Base-by-base conservation (phyloP, 2,329 filamentous ascomycete genomes). In the Aspergillus sergii region DNA sequence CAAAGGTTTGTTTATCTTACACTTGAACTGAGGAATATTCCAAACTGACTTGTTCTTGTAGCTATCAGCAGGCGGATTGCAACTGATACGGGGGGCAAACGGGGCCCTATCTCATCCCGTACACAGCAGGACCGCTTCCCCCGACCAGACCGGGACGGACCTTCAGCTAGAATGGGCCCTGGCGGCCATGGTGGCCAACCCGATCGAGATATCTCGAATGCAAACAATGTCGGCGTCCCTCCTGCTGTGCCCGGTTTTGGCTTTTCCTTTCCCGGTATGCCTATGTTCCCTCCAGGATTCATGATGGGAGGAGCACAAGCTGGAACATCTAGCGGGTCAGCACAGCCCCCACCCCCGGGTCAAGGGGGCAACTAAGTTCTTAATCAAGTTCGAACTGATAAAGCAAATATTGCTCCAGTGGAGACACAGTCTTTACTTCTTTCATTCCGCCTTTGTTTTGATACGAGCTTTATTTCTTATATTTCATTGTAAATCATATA, bases 1-100 rank as follows among this genome's bases (percentile, higher is more conserved):
- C 50, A 99, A 99, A 83, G 93, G 84, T 84, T 76, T 55, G 75
- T 65, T 61, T 61, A 57, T n/a, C 30, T 58, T 28, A 41, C 16
- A 59, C 28, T 30, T 14, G 16, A 34, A 14, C 39, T 23, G 28
- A 19, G 30, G 14, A 34, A 16, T 36, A 45, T 19, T 21, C 21
- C 14, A 23, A 19, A 46, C 59, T 68, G 39, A 66, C 41, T 65
- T 71, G 62, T 54, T 46, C 39, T 32, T 53, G 71, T 62, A 82
- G 82, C 82, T 39, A 84, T 84, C 71, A 83, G 81, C 68, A 77
- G 82, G 69, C 81, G 82, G 41, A 83, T 84, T 72, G 80, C 81
- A 34, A 84, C 82, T 45, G 82, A 84, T 66, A 78, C 80, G 59
- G 81, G 82, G 57, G 82, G 82, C 62, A 80, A 81, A 65, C 81